Evolutionary conservation across 108 stramenopile genomes (phyloP), one percentile per base, ranked within the genome.

Genomic region (Nitzschia sp.): DNA sequence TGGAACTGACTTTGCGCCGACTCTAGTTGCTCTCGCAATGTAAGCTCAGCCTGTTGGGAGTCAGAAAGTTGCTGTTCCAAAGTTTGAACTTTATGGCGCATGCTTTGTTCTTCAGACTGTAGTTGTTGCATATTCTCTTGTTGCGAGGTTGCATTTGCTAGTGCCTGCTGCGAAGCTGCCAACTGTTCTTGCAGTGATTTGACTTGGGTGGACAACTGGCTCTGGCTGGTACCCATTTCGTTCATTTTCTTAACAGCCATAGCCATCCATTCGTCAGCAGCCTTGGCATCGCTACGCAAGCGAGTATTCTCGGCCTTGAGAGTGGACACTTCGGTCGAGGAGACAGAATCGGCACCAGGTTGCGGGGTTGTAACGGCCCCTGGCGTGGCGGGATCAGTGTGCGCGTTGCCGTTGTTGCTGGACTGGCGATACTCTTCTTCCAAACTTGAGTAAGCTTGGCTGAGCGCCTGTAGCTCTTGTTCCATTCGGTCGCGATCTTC

Each of bases 241-340:
- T 89, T 82, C 79, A 92, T 86, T 63, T 71, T 75, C 26, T 80
- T 57, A 22, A 88, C 85, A n/a, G 91, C 91, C 87, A 89, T 88
- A 12, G 77, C 48, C 91, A 92, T 92, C 91, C 91, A 92, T 51
- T 89, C 85, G 59, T 89, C 84, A 11, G 91, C 88, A 25, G 83
- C 81, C 15, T 69, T 60, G 0, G 83, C 85, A 59, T 88, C 88
- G 38, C 83, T 69, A 52, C 77, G 63, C 15, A 92, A 63, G 8
- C 85, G 81, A 12, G 71, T 61, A 65, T 88, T 90, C 58, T 92
- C 88, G 22, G 82, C 77, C 24, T 72, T 77, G 48, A 91, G 61
- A 10, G 60, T 69, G 42, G 79, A 67, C 10, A 89, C 61, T 38
- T 83, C 77, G 0, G 68, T 71, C 12, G 78, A 79, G 5, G 46